phyloP scores from a whole-genome alignment of 2,329 filamentous ascomycete genomes.

The Clonostachys chloroleuca region DNA sequence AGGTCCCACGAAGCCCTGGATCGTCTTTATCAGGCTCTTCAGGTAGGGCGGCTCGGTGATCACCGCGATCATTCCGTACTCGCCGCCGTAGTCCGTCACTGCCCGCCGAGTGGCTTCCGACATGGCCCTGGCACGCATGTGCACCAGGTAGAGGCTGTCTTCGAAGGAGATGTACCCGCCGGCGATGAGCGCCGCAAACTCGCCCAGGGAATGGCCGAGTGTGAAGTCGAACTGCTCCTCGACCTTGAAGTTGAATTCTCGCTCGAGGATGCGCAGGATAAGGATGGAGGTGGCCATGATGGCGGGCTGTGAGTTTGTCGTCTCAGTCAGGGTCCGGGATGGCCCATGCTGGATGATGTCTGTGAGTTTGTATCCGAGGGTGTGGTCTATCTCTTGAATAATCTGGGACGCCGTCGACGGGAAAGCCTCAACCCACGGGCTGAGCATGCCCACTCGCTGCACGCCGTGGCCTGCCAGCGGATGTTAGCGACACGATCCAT shows the following conservation, averaged over 20 bases:
- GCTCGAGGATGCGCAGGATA: constrained; percentile 81
- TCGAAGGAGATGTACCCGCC: constrained; percentile 74
- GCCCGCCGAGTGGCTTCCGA: constrained; percentile 67
- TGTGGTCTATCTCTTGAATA: constrained; percentile 79
- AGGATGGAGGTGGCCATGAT: constrained; percentile 94
- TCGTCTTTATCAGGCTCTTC: constrained; percentile 61
- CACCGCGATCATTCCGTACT: constrained; percentile 92
- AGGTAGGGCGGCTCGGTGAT: constrained; percentile 83
- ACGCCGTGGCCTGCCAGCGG: constrained; percentile 70
- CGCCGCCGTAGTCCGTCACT: constrained; percentile 63
- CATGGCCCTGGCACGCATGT: constrained; percentile 78
- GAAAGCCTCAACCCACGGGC: constrained; percentile 82
- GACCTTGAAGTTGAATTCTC: constrained; percentile 75
- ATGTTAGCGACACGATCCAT: constrained; percentile 3
- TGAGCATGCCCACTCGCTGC: constrained; percentile 83
- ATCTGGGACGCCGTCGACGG: constrained; percentile 72
- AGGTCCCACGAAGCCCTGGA: constrained; percentile 75
- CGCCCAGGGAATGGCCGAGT: constrained; percentile 85
- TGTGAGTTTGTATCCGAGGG: constrained; percentile 71
- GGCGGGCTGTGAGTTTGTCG: constrained; percentile 86
- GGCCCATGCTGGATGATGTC: constrained; percentile 76
- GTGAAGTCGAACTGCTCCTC: constrained; percentile 72
- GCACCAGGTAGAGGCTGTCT: constrained; percentile 75
- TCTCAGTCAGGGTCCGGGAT: constrained; percentile 71
- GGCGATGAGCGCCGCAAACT: constrained; percentile 87